phyloP scores from a whole-genome alignment of 164 flowering plant genomes.

The Magnolia changhungtana region DNA sequence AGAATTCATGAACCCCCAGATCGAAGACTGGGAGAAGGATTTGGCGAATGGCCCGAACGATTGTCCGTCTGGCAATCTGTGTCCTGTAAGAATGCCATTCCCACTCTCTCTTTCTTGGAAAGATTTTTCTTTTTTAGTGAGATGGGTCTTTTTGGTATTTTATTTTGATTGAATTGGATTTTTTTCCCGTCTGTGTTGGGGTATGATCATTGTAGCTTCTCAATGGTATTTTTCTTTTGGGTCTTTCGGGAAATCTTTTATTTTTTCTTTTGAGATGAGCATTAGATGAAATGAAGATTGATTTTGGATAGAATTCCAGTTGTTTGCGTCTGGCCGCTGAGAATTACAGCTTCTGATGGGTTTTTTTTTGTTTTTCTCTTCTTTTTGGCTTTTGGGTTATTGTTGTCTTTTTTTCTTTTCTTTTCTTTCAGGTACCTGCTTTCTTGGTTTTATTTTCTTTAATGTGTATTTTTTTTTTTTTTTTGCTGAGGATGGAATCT shows the following conservation, averaged over 20 bases:
- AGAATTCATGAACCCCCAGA: conserved; percentile 1
- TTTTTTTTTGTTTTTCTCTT: too few species aligned
- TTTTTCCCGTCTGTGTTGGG: neutral
- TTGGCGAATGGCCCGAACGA: neutral
- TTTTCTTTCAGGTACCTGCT: too few species aligned
- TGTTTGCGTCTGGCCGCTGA: too few species aligned
- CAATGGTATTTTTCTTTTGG: neutral
- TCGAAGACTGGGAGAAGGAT: neutral
- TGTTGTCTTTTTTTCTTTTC: too few species aligned
- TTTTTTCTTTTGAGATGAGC: neutral
- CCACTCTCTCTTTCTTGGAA: neutral
- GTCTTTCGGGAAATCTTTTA: neutral
- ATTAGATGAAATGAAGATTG: neutral
- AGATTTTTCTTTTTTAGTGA: neutral
- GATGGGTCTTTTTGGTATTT: neutral
- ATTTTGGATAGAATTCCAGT: too few species aligned
- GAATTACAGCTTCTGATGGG: too few species aligned
- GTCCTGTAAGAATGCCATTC: neutral
- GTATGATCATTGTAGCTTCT: neutral
- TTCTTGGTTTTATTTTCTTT: too few species aligned
- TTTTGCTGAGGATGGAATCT: too few species aligned
- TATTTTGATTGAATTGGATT: neutral
- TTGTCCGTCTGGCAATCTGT: neutral
- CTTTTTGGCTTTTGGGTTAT: too few species aligned
- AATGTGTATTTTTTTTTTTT: too few species aligned